These are phyloP conservation scores for Mycosphaerella arachidis DNA, from an alignment of 2,329 filamentous ascomycete genomes.

Conservation along the genomic window DNA sequence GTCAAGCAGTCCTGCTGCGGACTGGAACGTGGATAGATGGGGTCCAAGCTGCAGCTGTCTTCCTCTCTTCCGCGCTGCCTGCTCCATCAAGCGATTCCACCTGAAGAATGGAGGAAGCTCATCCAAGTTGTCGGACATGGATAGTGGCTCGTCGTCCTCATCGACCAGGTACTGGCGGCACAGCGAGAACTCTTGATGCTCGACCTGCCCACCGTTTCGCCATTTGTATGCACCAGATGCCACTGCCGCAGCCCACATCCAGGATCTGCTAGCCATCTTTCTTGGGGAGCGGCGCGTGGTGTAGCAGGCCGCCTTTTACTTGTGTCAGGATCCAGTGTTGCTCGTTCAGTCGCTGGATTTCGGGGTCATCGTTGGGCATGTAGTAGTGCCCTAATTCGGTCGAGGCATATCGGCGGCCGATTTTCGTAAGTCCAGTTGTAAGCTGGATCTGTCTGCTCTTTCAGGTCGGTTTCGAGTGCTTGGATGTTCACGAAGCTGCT, in stretches of 20 bases:
- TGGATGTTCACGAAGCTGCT: slow-evolving; percentile 11
- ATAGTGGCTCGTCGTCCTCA: slow-evolving; percentile 7
- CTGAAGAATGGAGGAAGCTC: slow-evolving; percentile 15
- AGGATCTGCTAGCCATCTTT: slow-evolving; percentile 12
- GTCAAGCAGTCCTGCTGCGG: slow-evolving; percentile 8
- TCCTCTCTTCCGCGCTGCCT: slow-evolving; percentile 17
- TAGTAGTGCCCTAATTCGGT: slow-evolving; percentile 22
- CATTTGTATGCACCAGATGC: slow-evolving; percentile 25
- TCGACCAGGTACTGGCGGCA: slow-evolving; percentile 19
- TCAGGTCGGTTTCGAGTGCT: slow-evolving; percentile 5
- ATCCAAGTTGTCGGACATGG: slow-evolving; percentile 10
- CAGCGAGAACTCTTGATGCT: slow-evolving; percentile 30
- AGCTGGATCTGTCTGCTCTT: not conserved
- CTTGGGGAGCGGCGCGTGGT: slow-evolving; percentile 16
- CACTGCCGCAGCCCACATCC: slow-evolving; percentile 24
- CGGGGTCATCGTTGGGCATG: slow-evolving; percentile 25
- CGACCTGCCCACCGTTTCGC: slow-evolving; percentile 31
- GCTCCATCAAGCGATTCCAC: slow-evolving; percentile 19
- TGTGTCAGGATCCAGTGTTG: slow-evolving; percentile 23
- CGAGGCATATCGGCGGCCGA: slow-evolving; percentile 24
- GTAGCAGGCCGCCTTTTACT: slow-evolving; percentile 16
- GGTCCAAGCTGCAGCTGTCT: slow-evolving; percentile 19
- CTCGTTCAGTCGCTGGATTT: slow-evolving; percentile 25
- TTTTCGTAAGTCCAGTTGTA: slow-evolving; percentile 20
- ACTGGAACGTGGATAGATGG: slow-evolving; percentile 12